Percentiles rank a stretch among this genome's conserved stretches.
Conservation (phyloP, 2,329 filamentous ascomycete genomes). For the Diaporthe vexans region DNA sequence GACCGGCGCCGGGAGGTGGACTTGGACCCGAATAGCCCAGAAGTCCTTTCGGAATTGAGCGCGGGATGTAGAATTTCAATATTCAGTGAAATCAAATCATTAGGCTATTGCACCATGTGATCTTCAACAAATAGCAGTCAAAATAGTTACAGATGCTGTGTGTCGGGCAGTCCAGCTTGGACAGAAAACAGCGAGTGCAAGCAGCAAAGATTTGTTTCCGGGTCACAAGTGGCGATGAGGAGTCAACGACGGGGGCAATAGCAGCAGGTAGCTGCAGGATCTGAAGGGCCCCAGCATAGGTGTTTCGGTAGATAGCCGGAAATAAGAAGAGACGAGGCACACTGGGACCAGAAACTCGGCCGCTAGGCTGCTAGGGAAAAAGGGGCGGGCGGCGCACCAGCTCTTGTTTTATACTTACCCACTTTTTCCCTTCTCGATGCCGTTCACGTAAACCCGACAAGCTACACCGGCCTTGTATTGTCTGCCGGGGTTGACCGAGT, state of each 20-base stretch:
- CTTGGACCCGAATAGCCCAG: not conserved
- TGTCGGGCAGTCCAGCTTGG: not conserved
- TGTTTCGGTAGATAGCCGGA: slow-evolving; percentile 19
- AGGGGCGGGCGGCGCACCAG: not conserved
- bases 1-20: slow-evolving; percentile 8
- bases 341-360: not conserved
- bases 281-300: not conserved
- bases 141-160: not conserved
- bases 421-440: not conserved
- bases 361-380: not conserved
- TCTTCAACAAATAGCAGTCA: not conserved
- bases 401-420: not conserved
- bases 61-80: not conserved
- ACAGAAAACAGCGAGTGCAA: not conserved
- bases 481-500: slow-evolving; percentile 7
- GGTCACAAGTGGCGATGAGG: slow-evolving; percentile 14
- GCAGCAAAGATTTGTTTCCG: not conserved
- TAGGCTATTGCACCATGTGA: not conserved
- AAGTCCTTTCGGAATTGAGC: not conserved
- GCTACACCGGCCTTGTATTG: not conserved
- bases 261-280: slow-evolving; percentile 21
- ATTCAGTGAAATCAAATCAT: not conserved
- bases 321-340: slow-evolving; percentile 16
- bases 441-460: too few relatives aligned
- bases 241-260: slow-evolving; percentile 1